These are phyloP conservation scores for Acer campestre DNA, from an alignment of 345 rosid species.

Conservation along the genomic window DNA sequence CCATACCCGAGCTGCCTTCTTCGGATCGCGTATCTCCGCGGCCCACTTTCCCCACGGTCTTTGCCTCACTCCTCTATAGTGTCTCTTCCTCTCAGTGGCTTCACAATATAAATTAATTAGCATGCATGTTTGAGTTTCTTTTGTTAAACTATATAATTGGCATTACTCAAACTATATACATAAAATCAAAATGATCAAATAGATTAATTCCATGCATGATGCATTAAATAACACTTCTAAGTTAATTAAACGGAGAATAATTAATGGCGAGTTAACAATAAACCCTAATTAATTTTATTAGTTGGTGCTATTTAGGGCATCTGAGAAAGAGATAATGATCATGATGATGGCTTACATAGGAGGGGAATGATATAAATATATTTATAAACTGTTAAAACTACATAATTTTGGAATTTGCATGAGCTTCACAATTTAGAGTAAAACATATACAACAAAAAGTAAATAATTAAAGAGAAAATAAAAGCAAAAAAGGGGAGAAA, in stretches of 20 bases:
- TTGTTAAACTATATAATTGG: background rate
- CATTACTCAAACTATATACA: background rate
- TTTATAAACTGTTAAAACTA: too few relatives aligned
- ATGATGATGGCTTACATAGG: too few relatives aligned
- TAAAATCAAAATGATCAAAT: background rate
- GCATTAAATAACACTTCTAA: background rate
- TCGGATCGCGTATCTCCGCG: slow-evolving; percentile 54
- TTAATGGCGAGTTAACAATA: background rate
- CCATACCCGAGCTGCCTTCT: slow-evolving; percentile 59
- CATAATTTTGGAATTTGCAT: too few relatives aligned
- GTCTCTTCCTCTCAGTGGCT: slow-evolving; percentile 38
- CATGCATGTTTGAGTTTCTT: background rate
- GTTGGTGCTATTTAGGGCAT: background rate
- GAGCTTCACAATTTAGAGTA: background rate
- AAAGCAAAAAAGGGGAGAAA: too few relatives aligned
- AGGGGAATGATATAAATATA: background rate
- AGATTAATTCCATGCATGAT: background rate
- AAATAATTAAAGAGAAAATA: too few relatives aligned
- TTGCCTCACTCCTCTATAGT: slow-evolving; percentile 59
- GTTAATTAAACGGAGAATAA: too few relatives aligned
- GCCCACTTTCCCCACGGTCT: slow-evolving; percentile 69
- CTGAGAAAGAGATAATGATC: background rate
- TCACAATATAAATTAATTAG: background rate
- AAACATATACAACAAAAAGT: background rate
- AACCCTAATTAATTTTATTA: background rate